A percentile compares a stretch with the other conserved stretches of the same genome.
These are phyloP conservation scores for Albophoma yamanashiensis DNA, from an alignment of 2,329 filamentous ascomycete genomes.

Conservation along the genomic window DNA sequence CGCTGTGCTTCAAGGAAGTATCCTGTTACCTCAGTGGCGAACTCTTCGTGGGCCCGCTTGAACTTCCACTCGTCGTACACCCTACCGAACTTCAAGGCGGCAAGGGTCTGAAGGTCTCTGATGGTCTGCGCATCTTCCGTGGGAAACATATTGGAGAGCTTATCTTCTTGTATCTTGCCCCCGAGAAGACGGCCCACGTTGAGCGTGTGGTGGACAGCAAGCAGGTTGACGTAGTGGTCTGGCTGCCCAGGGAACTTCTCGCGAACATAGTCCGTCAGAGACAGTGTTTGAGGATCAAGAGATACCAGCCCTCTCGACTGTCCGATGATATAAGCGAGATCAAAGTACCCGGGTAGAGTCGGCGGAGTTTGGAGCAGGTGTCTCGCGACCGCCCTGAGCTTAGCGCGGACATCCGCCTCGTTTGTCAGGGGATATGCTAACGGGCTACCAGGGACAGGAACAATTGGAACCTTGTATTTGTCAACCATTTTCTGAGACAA, in stretches of 20 bases:
- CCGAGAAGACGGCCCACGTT: neutral
- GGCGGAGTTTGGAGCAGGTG: neutral
- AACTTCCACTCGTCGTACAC: neutral
- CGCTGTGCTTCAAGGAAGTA: neutral
- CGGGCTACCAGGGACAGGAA: too few species aligned
- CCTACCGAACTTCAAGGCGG: neutral
- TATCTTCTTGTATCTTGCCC: neutral
- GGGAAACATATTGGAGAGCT: neutral
- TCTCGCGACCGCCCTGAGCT: neutral
- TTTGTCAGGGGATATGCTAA: neutral
- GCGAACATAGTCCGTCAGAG: neutral
- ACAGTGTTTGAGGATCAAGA: neutral
- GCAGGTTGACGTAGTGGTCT: neutral
- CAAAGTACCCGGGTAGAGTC: neutral
- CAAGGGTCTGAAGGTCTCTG: neutral
- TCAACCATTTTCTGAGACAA: neutral
- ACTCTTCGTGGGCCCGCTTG: neutral
- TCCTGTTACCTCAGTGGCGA: neutral
- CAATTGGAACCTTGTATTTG: neutral
- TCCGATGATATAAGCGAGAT: neutral
- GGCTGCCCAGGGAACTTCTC: neutral
- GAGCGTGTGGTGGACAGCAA: neutral
- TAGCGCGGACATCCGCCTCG: neutral
- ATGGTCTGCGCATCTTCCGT: neutral
- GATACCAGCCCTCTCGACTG: neutral